Evolutionary conservation across 257 asterid species (phyloP).

Genomic region (Vinca minor): DNA sequence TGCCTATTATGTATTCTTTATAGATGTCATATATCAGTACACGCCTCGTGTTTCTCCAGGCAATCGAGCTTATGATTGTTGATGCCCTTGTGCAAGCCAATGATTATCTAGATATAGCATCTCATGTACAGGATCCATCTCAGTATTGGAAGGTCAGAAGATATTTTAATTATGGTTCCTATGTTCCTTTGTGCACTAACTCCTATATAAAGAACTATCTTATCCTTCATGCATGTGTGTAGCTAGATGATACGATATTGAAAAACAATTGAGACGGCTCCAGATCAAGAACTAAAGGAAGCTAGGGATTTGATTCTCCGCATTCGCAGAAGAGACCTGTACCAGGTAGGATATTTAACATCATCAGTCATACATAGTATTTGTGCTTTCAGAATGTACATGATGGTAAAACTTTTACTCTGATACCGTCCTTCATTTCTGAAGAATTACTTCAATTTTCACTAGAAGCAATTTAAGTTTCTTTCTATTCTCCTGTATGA

Average conservation of each 20-base stretch:
- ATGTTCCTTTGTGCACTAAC: background rate
- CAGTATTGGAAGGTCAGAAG: constrained; percentile 78
- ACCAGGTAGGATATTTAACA: constrained; percentile 36
- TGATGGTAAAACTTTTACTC: background rate
- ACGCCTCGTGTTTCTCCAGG: constrained; percentile 35
- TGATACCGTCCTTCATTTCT: background rate
- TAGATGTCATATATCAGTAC: background rate
- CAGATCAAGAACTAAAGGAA: constrained; percentile 60
- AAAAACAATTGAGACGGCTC: constrained; percentile 85
- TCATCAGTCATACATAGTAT: background rate
- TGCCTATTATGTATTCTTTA: background rate
- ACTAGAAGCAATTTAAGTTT: background rate
- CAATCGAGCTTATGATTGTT: constrained; percentile 78
- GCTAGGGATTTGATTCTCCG: constrained; percentile 82
- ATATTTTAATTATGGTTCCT: constrained; percentile 7
- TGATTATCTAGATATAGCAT: constrained; percentile 56
- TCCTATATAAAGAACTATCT: constrained; percentile 1
- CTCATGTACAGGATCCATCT: constrained; percentile 73
- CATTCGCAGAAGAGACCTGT: constrained; percentile 73
- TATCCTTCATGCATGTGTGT: constrained; percentile 22
- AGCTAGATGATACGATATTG: constrained; percentile 91
- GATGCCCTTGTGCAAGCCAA: constrained; percentile 90
- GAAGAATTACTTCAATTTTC: background rate
- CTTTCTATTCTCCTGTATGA: constrained; percentile 6
- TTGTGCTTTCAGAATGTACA: background rate